Conservation (phyloP, 805 yeast species). For the Saturnispora besseyi region DNA sequence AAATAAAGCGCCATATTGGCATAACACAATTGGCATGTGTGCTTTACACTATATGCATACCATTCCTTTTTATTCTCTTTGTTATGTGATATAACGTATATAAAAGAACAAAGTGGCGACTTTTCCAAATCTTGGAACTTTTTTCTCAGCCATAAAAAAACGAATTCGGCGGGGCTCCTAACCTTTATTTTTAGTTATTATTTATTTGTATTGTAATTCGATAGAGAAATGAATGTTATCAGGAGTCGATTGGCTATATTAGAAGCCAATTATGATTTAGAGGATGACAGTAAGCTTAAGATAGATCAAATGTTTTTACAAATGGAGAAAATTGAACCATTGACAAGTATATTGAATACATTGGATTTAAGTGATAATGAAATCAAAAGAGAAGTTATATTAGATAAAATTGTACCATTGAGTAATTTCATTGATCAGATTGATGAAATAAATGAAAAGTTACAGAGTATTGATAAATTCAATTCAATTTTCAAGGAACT, state of each 20-base stretch:
- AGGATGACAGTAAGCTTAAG: not conserved
- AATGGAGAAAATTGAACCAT: not conserved
- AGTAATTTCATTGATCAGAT: not conserved
- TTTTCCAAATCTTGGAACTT: not conserved
- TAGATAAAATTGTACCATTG: not conserved
- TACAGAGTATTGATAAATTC: constrained; percentile 3
- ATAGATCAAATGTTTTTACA: not conserved
- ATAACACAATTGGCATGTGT: too few relatives aligned
- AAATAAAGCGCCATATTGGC: too few relatives aligned
- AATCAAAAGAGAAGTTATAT: not conserved
- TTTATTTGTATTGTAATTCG: not conserved
- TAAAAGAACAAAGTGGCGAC: not conserved
- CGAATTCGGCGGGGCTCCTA: constrained; percentile 5
- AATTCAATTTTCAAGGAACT: not conserved
- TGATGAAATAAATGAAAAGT: not conserved
- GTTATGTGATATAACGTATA: too few relatives aligned
- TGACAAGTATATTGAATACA: not conserved
- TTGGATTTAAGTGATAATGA: not conserved
- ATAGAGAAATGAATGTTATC: not conserved
- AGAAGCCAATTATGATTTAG: not conserved
- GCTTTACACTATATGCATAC: not conserved
- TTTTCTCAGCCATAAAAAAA: not conserved
- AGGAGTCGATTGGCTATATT: not conserved
- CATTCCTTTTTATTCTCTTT: not conserved
- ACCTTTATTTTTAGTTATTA: not conserved